A percentile compares a stretch with the other conserved stretches of the same genome.
Conservation (phyloP, 768 basidiomycete species). For the Mycena vitilis region DNA sequence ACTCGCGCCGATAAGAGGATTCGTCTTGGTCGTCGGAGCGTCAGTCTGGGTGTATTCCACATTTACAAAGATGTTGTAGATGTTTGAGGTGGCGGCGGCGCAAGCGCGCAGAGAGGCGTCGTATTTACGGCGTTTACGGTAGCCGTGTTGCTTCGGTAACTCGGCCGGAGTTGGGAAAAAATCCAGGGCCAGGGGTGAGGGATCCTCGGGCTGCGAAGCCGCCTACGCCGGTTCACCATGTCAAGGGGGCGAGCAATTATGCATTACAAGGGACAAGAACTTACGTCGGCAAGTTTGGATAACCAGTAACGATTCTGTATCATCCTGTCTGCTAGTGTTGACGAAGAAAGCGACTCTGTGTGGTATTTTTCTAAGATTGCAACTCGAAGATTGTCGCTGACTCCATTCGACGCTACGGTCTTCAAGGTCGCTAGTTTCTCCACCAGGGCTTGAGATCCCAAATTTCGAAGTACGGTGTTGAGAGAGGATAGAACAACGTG, state of each 20-base stretch:
- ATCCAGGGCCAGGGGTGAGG: background rate
- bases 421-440: conserved; percentile 15
- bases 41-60: conserved; percentile 20
- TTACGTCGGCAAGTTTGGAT: conserved; percentile 1
- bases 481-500: conserved; percentile 11
- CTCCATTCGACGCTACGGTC: background rate
- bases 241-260: conserved; percentile 5
- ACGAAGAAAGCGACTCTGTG: conserved; percentile 6
- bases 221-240: conserved; percentile 10
- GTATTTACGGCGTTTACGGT: conserved; percentile 14
- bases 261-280: conserved; percentile 7
- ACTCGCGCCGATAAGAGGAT: conserved; percentile 26
- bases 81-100: conserved; percentile 4
- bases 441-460: conserved; percentile 9
- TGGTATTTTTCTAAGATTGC: background rate
- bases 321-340: background rate
- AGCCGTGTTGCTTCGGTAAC: conserved; percentile 18
- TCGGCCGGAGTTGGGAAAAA: background rate
- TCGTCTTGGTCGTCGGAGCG: conserved; percentile 14
- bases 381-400: background rate
- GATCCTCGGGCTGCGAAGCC: background rate
- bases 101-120: conserved; percentile 17
- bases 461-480: conserved; percentile 10
- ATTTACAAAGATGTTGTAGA: conserved; percentile 19
- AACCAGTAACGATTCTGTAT: conserved; percentile 9